Conservation (phyloP, 225 moss, liverwort and hornwort species). For the Climacium dendroides region DNA sequence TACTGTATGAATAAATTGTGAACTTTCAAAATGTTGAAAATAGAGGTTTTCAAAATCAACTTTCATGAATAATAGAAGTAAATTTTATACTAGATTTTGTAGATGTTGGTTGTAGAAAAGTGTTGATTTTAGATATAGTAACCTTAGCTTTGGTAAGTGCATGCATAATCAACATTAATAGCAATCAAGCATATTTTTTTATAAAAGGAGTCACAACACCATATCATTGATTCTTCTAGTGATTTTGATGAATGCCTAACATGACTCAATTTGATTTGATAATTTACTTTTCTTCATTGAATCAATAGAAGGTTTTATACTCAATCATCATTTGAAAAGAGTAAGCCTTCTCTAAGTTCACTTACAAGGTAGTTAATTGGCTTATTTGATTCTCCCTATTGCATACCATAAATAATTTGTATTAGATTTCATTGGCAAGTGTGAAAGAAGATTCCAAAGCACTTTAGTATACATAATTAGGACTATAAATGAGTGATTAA, state of each 20-base stretch:
- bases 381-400: accelerated
- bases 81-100: too few species aligned
- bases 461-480: neutral
- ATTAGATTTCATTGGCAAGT: neutral
- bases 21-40: neutral
- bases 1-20: accelerated
- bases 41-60: neutral
- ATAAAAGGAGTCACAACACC: neutral
- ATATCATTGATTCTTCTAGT: accelerated
- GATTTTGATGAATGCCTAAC: accelerated
- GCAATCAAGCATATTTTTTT: neutral
- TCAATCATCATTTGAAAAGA: too few species aligned
- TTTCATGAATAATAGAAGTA: too few species aligned
- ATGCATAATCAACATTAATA: neutral
- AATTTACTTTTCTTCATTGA: accelerated
- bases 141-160: neutral
- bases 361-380: accelerated
- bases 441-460: neutral
- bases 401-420: neutral
- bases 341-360: accelerated
- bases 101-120: accelerated
- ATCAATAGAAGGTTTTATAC: neutral
- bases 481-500: accelerated
- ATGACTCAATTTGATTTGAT: accelerated
- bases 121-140: neutral